A percentile compares a stretch with the other conserved stretches of the same genome.
Conservation (phyloP, 768 basidiomycete genomes). For the Pisolithus albus region DNA sequence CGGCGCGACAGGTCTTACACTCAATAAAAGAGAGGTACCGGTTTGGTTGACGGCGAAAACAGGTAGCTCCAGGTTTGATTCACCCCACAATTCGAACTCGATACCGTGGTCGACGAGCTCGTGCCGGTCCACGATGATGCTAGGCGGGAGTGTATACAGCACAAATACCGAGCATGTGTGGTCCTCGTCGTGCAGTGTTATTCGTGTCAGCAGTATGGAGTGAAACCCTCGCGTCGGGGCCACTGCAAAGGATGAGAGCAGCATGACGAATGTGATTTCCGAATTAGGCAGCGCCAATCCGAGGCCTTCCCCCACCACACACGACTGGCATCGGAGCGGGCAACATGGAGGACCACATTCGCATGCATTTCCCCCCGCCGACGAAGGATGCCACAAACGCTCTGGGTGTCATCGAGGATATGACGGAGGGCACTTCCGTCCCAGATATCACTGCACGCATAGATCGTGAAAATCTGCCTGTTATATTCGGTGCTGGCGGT, state of each 20-base stretch:
- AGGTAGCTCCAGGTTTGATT: slow-evolving; percentile 39
- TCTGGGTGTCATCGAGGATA: slow-evolving; percentile 20
- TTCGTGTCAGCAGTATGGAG: slow-evolving; percentile 21
- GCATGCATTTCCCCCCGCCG: slow-evolving; percentile 10
- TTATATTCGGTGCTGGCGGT: slow-evolving; percentile 66
- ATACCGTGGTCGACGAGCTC: slow-evolving; percentile 32
- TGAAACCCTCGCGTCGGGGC: slow-evolving; percentile 24
- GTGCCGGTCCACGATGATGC: slow-evolving; percentile 39
- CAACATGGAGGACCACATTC: slow-evolving; percentile 13
- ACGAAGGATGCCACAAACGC: slow-evolving; percentile 5
- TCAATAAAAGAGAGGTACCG: slow-evolving; percentile 26
- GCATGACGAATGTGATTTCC: neutral
- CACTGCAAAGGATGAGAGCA: slow-evolving; percentile 13
- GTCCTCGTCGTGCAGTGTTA: slow-evolving; percentile 10
- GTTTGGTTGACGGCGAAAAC: slow-evolving; percentile 28
- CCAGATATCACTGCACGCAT: slow-evolving; percentile 9
- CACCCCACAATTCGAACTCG: slow-evolving; percentile 31
- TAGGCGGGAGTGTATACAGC: slow-evolving; percentile 31
- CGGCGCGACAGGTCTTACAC: slow-evolving; percentile 12
- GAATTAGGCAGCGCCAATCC: neutral
- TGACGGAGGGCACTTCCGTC: slow-evolving; percentile 12
- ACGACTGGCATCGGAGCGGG: no score
- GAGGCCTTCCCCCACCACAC: no score
- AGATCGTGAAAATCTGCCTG: slow-evolving; percentile 36
- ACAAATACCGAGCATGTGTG: slow-evolving; percentile 26